These are phyloP conservation scores for Candida hungchunana DNA, from an alignment of 805 yeast species.

Conservation along the genomic window DNA sequence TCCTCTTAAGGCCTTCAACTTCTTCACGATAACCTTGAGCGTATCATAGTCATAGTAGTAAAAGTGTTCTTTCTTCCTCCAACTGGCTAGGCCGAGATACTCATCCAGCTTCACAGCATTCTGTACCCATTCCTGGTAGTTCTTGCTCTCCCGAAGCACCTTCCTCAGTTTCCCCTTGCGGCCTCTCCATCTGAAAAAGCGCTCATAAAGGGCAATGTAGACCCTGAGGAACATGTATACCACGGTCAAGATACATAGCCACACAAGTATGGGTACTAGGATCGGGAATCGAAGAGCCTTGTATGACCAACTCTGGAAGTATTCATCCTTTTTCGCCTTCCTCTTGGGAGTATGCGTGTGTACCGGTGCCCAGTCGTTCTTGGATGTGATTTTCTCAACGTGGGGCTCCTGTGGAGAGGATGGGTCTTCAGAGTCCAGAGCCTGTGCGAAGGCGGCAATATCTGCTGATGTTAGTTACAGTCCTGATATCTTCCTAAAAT, in stretches of 20 bases:
- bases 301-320: conserved; percentile 38
- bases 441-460: conserved; percentile 12
- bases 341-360: conserved; percentile 25
- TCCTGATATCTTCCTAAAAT: too few species aligned
- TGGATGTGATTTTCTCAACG: conserved; percentile 35
- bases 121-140: conserved; percentile 58
- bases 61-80: conserved; percentile 60
- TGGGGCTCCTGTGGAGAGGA: conserved; percentile 4
- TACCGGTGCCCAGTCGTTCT: conserved; percentile 49
- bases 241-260: conserved; percentile 49
- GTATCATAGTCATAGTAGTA: conserved; percentile 68
- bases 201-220: conserved; percentile 61
- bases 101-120: conserved; percentile 57
- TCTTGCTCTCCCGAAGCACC: conserved; percentile 42
- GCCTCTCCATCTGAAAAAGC: conserved; percentile 57
- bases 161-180: conserved; percentile 45
- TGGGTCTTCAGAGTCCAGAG: conserved; percentile 10
- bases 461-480: not conserved
- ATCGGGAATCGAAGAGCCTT: conserved; percentile 63
- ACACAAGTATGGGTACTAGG: conserved; percentile 43
- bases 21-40: conserved; percentile 41
- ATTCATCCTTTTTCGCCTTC: conserved; percentile 21
- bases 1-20: conserved; percentile 28
- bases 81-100: conserved; percentile 52
- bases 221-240: conserved; percentile 50